A percentile compares a stretch with the other conserved stretches of the same genome.
Evolutionary conservation across 2,329 filamentous ascomycete genomes (phyloP).

Genomic region (Epicoccum sorghinum): DNA sequence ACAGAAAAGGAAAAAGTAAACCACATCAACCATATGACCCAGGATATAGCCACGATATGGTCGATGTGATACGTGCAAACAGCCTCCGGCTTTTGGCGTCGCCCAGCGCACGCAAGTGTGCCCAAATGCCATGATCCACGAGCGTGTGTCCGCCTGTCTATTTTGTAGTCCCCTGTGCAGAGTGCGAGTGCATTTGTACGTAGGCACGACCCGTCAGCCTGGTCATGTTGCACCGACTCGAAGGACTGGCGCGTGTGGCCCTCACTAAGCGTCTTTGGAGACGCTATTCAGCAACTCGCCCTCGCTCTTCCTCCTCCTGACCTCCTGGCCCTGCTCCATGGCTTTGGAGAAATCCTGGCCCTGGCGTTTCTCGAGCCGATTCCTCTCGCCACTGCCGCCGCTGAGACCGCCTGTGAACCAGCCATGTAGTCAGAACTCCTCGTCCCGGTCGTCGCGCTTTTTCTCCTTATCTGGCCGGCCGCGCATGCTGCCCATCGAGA

Average conservation of each 20-base stretch:
- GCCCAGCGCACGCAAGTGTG: too few relatives aligned
- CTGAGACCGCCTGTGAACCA: constrained; percentile 39
- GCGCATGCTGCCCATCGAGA: constrained; percentile 17
- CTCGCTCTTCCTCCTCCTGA: constrained; percentile 40
- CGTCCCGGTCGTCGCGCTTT: constrained; percentile 28
- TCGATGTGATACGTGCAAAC: background rate
- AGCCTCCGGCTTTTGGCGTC: too few relatives aligned
- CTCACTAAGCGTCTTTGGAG: background rate
- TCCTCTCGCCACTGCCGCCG: too few relatives aligned
- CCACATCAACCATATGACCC: background rate
- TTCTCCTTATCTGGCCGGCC: constrained; percentile 21
- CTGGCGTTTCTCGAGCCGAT: too few relatives aligned
- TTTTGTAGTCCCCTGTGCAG: too few relatives aligned
- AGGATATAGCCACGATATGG: background rate
- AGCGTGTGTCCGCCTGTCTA: too few relatives aligned
- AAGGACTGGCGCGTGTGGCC: background rate
- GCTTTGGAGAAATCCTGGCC: too few relatives aligned
- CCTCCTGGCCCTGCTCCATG: constrained; percentile 22
- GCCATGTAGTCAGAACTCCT: constrained; percentile 46
- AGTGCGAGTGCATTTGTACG: too few relatives aligned
- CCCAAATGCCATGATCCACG: too few relatives aligned
- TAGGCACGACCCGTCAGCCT: too few relatives aligned
- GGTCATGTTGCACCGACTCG: background rate
- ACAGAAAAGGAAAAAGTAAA: background rate
- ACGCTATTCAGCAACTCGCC: constrained; percentile 31